Evolutionary conservation across 805 yeast species (phyloP).

Genomic region (Soucietia sequanensis): DNA sequence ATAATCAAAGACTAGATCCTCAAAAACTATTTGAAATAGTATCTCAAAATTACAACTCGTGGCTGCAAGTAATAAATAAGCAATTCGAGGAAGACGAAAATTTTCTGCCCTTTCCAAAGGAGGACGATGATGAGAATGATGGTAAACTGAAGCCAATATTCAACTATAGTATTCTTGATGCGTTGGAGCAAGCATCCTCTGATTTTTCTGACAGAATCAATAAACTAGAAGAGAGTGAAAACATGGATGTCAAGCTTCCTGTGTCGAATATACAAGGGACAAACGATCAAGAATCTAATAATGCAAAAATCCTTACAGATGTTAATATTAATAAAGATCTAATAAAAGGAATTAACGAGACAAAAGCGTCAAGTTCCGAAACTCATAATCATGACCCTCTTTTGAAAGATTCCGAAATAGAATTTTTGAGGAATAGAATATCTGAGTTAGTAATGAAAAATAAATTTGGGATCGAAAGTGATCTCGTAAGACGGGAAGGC

Average conservation of each 20-base stretch:
- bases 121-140: constrained; percentile 11
- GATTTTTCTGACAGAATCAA: constrained; percentile 10
- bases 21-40: constrained; percentile 29
- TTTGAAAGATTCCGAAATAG: constrained; percentile 26
- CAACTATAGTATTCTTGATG: constrained; percentile 28
- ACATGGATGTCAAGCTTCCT: not conserved
- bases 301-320: not conserved
- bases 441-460: constrained; percentile 19
- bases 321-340: not conserved
- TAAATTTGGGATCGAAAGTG: constrained; percentile 10
- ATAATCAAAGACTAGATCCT: constrained; percentile 17
- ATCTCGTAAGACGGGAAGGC: constrained; percentile 16
- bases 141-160: constrained; percentile 17
- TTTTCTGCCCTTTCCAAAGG: constrained; percentile 30
- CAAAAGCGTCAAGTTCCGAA: too few relatives aligned
- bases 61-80: constrained; percentile 33
- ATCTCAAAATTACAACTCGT: constrained; percentile 35
- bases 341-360: too few relatives aligned
- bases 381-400: constrained; percentile 7
- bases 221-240: not conserved
- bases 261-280: too few relatives aligned
- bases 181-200: constrained; percentile 25
- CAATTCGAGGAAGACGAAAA: constrained; percentile 23
- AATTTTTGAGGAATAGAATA: constrained; percentile 25
- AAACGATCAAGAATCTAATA: not conserved